Evolutionary conservation across 225 moss, liverwort and hornwort species (phyloP), one percentile per base, ranked within the genome.

Genomic region (Marchantia paleacea): DNA sequence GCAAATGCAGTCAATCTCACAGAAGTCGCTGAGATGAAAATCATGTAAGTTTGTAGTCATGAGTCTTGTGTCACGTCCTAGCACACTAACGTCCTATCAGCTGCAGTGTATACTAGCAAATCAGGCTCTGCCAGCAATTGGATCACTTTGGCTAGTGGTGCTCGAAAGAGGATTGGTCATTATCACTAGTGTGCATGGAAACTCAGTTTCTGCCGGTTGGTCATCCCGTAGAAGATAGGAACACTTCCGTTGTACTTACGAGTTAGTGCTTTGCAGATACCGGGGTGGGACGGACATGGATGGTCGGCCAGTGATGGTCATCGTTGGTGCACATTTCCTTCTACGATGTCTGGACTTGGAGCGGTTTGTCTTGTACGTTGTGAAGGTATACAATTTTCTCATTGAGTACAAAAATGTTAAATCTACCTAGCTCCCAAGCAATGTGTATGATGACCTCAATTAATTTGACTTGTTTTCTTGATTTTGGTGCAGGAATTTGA

Each of bases 1-100:
- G 92, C 99, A 75, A 95, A 95, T 89, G 99, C 99, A 74, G 86
- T 99, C 62, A 95, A 91, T 86, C 91, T 99, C 52, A 90, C 92
- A 69, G 99, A 99, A 91, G 94, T 95, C 76, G 94, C 99, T 30
- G 99, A 99, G 85, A 99, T 99, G 99, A 99, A 99, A 87, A 99
- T 99, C 51, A 83, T 99, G 97, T 99, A 88, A 81, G 82, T 55
- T 55, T 76, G 19, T 24, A 62, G 3, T 22, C n/a, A 24, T 18
- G 9, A 10, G 9, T 22, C n/a, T 24, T 62, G 7, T 24, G 5
- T 39, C 39, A 39, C 39, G 39, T 39, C 39, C 39, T 39, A 39
- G 39, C 39, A 39, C 39, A 39, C 39, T 39, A 2, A 39, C 3
- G 39, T 39, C 39, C 39, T 39, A 39, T 39, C 2, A 2, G 39